A percentile compares a stretch with the other conserved stretches of the same genome.
Conservation (phyloP, 768 basidiomycete genomes). For the Gymnopilus junonius region DNA sequence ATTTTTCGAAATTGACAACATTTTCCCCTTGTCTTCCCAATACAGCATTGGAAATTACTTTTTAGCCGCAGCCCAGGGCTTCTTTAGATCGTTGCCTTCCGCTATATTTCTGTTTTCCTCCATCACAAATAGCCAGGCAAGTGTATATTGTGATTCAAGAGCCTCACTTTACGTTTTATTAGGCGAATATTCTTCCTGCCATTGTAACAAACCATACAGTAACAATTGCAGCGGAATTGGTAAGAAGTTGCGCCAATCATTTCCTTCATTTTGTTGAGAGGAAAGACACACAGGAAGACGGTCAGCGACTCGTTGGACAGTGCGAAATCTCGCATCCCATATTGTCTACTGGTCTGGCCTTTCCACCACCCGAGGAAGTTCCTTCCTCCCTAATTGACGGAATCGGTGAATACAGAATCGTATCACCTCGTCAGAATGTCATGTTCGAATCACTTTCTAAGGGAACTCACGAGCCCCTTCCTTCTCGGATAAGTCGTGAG, state of each 20-base stretch:
- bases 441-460: constrained; percentile 65
- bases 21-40: not conserved
- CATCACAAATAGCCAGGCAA: constrained; percentile 78
- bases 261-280: not conserved
- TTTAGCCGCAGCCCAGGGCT: constrained; percentile 84
- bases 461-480: constrained; percentile 56
- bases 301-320: constrained; percentile 82
- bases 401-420: constrained; percentile 52
- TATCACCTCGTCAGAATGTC: constrained; percentile 59
- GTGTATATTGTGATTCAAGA: not conserved
- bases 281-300: constrained; percentile 61
- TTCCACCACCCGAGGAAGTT: constrained; percentile 31
- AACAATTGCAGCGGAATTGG: constrained; percentile 91
- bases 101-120: constrained; percentile 94
- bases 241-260: constrained; percentile 37
- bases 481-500: constrained; percentile 67
- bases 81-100: constrained; percentile 91
- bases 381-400: constrained; percentile 56
- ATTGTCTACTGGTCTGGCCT: constrained; percentile 30
- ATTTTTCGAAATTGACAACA: not conserved
- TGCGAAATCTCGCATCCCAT: constrained; percentile 94
- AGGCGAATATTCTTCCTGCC: constrained; percentile 85
- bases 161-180: not conserved
- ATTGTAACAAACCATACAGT: constrained; percentile 95
- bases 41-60: constrained; percentile 88